Evolutionary conservation across 192 early-diverging fungal genomes (phyloP).

Genomic region (Rhizophagus clarus): DNA sequence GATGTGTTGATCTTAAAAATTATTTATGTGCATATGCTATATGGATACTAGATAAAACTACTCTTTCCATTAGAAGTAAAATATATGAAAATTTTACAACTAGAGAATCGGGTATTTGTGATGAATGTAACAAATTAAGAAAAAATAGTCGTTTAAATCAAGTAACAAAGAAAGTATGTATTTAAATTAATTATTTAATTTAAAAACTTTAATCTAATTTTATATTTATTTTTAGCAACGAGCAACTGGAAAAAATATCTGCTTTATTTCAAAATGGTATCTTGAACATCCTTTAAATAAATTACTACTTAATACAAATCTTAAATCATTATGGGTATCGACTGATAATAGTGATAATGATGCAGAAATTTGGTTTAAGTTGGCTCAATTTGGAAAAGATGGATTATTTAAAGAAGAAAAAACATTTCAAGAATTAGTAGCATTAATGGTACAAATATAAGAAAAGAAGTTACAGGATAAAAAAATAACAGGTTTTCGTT

Average conservation of each 20-base stretch:
- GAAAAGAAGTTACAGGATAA: not conserved
- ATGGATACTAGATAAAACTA: too few relatives aligned
- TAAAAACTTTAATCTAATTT: not conserved
- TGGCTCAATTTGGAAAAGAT: not conserved
- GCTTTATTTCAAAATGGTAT: not conserved
- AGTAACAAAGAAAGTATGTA: not conserved
- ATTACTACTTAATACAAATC: not conserved
- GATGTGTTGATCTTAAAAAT: too few relatives aligned
- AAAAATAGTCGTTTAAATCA: too few relatives aligned
- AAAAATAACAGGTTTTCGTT: not conserved
- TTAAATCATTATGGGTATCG: not conserved
- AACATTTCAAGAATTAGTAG: not conserved
- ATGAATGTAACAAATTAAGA: too few relatives aligned
- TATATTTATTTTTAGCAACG: not conserved
- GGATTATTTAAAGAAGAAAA: not conserved
- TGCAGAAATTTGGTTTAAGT: not conserved
- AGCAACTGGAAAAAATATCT: not conserved
- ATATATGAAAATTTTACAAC: too few relatives aligned
- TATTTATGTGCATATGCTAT: too few relatives aligned
- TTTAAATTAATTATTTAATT: not conserved
- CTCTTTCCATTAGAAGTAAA: too few relatives aligned
- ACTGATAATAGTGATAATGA: not conserved
- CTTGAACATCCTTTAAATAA: not conserved
- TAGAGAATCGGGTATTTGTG: too few relatives aligned
- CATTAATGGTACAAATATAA: not conserved